A percentile compares a stretch with the other conserved stretches of the same genome.
phyloP scores from a whole-genome alignment of 2,329 filamentous ascomycete genomes.

The Colletotrichum simmondsii region DNA sequence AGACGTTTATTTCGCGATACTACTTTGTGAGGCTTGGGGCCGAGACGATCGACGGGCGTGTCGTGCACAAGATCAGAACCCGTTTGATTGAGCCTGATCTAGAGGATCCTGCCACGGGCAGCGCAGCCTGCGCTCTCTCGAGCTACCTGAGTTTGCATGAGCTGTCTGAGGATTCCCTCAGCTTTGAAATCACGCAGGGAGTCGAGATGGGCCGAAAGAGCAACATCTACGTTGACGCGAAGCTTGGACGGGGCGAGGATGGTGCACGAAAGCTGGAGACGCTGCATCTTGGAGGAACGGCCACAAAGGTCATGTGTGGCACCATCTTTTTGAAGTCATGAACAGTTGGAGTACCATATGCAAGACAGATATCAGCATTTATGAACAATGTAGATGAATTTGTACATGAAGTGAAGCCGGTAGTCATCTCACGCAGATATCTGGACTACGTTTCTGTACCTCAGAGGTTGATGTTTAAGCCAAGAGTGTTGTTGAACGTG shows the following conservation, averaged over 20 bases:
- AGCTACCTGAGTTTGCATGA: conserved; percentile 63
- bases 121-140: conserved; percentile 67
- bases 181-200: conserved; percentile 34
- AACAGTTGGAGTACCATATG: background rate
- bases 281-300: conserved; percentile 28
- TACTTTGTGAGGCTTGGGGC: conserved; percentile 61
- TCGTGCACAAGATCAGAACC: conserved; percentile 56
- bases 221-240: conserved; percentile 22
- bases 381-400: too few species aligned
- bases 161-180: conserved; percentile 38
- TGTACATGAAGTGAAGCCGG: background rate
- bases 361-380: too few species aligned
- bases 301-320: conserved; percentile 29
- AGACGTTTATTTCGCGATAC: conserved; percentile 65
- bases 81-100: conserved; percentile 66
- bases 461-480: conserved; percentile 37
- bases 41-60: conserved; percentile 4
- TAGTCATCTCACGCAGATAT: background rate
- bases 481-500: conserved; percentile 38
- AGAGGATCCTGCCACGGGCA: conserved; percentile 73
- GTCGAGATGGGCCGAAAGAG: conserved; percentile 34
- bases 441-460: background rate
- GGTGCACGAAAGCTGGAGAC: conserved; percentile 10
- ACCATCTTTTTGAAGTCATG: conserved; percentile 13
- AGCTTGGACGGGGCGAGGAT: background rate